Evolutionary conservation across 352 stramenopile genomes (phyloP).

Genomic region (Phytopythium aichiense): DNA sequence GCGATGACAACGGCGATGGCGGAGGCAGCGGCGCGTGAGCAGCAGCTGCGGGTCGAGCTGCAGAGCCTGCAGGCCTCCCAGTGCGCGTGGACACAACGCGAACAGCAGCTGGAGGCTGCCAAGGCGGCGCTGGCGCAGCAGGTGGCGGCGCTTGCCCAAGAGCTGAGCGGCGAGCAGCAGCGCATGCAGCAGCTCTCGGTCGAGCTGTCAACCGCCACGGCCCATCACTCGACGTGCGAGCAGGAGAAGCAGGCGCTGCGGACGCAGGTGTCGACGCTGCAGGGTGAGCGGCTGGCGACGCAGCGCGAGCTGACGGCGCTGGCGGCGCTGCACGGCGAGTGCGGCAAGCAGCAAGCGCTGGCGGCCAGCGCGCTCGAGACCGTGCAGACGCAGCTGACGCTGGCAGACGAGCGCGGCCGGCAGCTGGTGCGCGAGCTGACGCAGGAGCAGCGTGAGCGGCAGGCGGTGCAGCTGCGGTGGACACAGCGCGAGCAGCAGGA

Average conservation of each 20-base stretch:
- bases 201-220: neutral
- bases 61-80: neutral
- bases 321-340: constrained; percentile 19
- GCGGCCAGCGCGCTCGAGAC: constrained; percentile 24
- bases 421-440: constrained; percentile 18
- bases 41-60: constrained; percentile 7
- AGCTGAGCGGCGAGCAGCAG: constrained; percentile 8
- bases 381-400: constrained; percentile 21
- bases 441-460: constrained; percentile 24
- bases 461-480: constrained; percentile 23
- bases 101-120: constrained; percentile 7
- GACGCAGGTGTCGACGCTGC: constrained; percentile 14
- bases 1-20: neutral
- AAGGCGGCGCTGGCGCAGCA: constrained; percentile 3
- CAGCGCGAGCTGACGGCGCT: constrained; percentile 15
- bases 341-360: constrained; percentile 19
- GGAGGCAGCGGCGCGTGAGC: constrained; percentile 6
- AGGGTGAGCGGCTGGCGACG: constrained; percentile 10
- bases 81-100: neutral
- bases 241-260: constrained; percentile 17
- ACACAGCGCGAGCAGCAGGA: constrained; percentile 27
- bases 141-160: constrained; percentile 4
- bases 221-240: constrained; percentile 1
- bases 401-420: constrained; percentile 25
- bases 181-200: neutral